phyloP scores from a whole-genome alignment of 1,284 basidiomycete genomes.

The Mycosarcoma mackinlayi region DNA sequence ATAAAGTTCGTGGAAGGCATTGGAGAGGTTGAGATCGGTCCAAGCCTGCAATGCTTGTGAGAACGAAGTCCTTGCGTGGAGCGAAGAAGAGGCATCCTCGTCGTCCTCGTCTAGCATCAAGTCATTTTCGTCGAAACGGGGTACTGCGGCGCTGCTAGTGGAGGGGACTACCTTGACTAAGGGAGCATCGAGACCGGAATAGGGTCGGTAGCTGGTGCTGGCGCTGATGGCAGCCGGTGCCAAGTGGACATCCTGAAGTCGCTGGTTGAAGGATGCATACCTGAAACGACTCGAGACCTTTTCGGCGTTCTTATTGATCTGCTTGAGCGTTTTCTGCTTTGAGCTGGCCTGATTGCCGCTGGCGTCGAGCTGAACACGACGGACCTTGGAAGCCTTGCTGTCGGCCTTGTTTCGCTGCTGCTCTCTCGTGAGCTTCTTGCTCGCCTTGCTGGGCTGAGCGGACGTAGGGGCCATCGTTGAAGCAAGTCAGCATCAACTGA shows the following conservation, averaged over 20 bases:
- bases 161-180: constrained; percentile 15
- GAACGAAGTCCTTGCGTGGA: constrained; percentile 56
- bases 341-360: constrained; percentile 40
- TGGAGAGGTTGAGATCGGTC: constrained; percentile 65
- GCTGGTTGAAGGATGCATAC: constrained; percentile 67
- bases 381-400: constrained; percentile 42
- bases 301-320: constrained; percentile 48
- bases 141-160: constrained; percentile 13
- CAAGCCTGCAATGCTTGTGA: constrained; percentile 58
- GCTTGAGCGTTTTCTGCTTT: constrained; percentile 50
- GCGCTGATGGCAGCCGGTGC: constrained; percentile 48
- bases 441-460: constrained; percentile 26
- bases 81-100: constrained; percentile 39
- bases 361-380: constrained; percentile 41
- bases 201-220: constrained; percentile 48
- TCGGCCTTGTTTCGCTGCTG: constrained; percentile 45
- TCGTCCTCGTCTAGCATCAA: constrained; percentile 12
- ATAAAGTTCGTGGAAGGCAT: constrained; percentile 60
- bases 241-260: constrained; percentile 63
- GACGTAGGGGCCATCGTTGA: constrained; percentile 25
- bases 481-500: constrained; percentile 6
- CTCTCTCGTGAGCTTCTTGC: constrained; percentile 47
- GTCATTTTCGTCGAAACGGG: constrained; percentile 19
- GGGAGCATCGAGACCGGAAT: constrained; percentile 57
- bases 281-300: constrained; percentile 51